Base-by-base conservation (phyloP, 2,329 filamentous ascomycete species). In the Coniochaeta sp. region DNA sequence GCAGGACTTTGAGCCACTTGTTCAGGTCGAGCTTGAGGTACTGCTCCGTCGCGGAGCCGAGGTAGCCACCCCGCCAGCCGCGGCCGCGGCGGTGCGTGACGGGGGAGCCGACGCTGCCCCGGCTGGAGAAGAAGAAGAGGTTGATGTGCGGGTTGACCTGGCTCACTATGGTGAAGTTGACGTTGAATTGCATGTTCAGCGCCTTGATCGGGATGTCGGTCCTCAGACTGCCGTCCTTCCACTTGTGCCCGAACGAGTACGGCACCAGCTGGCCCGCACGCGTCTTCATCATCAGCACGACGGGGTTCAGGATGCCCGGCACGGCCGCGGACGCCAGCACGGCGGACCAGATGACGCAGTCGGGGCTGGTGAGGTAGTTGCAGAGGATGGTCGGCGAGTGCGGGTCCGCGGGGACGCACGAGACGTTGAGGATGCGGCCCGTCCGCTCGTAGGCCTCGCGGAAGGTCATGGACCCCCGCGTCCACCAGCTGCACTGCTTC, bases 321-420 rank as follows among this genome's bases (percentile, higher is more conserved):
- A 99, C 95, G 4, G 95, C 95, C 4, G 95, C 95, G 6, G 93
- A 97, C 0, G 95, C 95, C 52, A 99, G 77, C 3, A 98, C 92
- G 1, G 95, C 93, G 12, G 92, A 96, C 95, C 96, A 99, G 63
- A 99, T 96, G 44, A 99, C 95, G 70, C 95, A 99, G 76, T 99
- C 92, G 0, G 95, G 95, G 24, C 89, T 90, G 1, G 95, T 98
- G 34, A 97, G 83, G 72, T 98, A 96, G 75, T 99, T 99, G 70
- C 91, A 91, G 8, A 99, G 81, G 65, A 99, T 96, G 0, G 92
- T 87, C 9, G 85, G 93, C 50, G 91, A 96, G 74, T 99, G 92
- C 19, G 93, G 95, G 71, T 99, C 95, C 0, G 93, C 93, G 0
- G 95, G 95, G 1, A 99, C 91, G 72, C 95, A 99, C 6, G 91